phyloP scores from a whole-genome alignment of 163 green algal genomes.

The Prototheca cutis region DNA sequence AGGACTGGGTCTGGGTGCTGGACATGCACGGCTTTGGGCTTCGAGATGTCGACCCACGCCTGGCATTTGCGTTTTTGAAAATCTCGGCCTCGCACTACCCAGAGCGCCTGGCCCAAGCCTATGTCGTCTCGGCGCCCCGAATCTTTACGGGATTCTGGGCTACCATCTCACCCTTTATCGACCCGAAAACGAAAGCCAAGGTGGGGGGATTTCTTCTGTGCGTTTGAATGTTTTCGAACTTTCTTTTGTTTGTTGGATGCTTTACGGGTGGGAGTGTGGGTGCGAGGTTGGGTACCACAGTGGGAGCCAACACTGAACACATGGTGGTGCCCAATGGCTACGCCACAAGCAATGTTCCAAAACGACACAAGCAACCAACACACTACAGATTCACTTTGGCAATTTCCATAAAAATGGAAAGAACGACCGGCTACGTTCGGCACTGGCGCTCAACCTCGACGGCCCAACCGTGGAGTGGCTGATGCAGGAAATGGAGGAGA shows the following conservation, averaged over 20 bases:
- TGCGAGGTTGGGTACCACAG: too few relatives aligned
- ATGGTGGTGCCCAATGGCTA: too few relatives aligned
- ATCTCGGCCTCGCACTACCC: conserved; percentile 60
- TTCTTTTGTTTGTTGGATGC: too few relatives aligned
- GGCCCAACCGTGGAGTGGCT: conserved; percentile 45
- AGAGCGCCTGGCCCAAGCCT: conserved; percentile 54
- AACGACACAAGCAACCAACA: too few relatives aligned
- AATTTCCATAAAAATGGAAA: conserved; percentile 17
- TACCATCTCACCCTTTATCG: conserved; percentile 45
- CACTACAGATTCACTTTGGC: conserved; percentile 19
- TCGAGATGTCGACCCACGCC: conserved; percentile 38
- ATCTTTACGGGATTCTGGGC: conserved; percentile 64
- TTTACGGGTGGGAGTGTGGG: too few relatives aligned
- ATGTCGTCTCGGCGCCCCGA: conserved; percentile 41
- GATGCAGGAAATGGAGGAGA: conserved; percentile 57
- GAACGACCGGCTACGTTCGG: conserved; percentile 21
- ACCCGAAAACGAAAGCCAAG: conserved; percentile 60
- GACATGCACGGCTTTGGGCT: conserved; percentile 74
- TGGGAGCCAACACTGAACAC: too few relatives aligned
- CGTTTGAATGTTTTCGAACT: too few relatives aligned
- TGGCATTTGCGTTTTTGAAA: conserved; percentile 50
- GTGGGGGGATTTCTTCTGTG: too few relatives aligned
- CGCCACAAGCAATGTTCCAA: too few relatives aligned
- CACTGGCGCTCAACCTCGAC: conserved; percentile 37
- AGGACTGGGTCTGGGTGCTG: conserved; percentile 64